Conservation (phyloP, 164 flowering plant genomes). For the Piper longum region DNA sequence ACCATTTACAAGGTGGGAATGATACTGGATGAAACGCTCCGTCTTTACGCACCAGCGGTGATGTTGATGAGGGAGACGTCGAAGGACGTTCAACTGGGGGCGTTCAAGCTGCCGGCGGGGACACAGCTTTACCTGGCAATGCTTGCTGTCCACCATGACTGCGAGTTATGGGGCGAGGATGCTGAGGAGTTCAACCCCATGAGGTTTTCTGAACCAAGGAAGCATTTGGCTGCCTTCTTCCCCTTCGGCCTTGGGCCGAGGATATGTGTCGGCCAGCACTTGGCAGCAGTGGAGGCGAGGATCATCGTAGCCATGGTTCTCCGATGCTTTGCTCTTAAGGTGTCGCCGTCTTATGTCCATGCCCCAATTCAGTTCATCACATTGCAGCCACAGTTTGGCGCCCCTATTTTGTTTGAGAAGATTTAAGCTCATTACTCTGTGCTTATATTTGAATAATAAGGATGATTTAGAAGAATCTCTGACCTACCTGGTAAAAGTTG, state of each 20-base stretch:
- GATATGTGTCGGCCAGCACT: slow-evolving; percentile 5
- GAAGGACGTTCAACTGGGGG: slow-evolving; percentile 33
- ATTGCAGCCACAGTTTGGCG: slow-evolving; percentile 7
- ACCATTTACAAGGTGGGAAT: slow-evolving; percentile 21
- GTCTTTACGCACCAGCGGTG: slow-evolving; percentile 57
- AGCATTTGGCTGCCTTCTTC: slow-evolving; percentile 25
- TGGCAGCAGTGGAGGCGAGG: slow-evolving; percentile 6
- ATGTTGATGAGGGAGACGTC: slow-evolving; percentile 28
- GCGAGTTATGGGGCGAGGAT: slow-evolving; percentile 33
- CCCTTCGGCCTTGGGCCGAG: slow-evolving; percentile 16
- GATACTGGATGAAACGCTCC: slow-evolving; percentile 54
- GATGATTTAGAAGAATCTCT: no score
- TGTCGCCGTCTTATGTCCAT: slow-evolving; percentile 8
- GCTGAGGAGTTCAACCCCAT: slow-evolving; percentile 30
- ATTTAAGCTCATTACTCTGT: neutral
- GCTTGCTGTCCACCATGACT: slow-evolving; percentile 39
- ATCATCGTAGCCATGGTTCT: slow-evolving; percentile 6
- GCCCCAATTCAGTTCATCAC: slow-evolving; percentile 6
- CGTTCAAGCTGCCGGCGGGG: slow-evolving; percentile 33
- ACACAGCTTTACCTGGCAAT: slow-evolving; percentile 35
- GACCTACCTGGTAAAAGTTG: no score
- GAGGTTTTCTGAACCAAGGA: slow-evolving; percentile 18
- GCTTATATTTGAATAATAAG: no score
- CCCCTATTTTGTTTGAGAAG: slow-evolving; percentile 5
- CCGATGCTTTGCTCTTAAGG: slow-evolving; percentile 1